These are phyloP conservation scores for Adansonia rubrostipa DNA, from an alignment of 441 rosid genomes.

Conservation along the genomic window DNA sequence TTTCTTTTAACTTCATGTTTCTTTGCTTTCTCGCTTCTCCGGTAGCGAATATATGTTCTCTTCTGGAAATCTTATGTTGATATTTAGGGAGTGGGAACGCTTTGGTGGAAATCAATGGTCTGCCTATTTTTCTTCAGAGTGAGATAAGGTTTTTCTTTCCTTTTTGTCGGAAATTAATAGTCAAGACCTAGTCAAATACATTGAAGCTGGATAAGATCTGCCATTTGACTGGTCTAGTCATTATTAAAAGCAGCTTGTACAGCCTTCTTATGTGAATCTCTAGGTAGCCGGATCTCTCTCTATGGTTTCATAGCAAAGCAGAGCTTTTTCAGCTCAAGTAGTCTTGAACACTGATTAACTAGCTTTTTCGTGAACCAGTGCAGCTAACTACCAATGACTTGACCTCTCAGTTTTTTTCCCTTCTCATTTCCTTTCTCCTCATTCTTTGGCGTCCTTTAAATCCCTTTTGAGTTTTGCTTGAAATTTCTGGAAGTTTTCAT, in stretches of 20 bases:
- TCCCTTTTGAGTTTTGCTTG: slow-evolving; percentile 3
- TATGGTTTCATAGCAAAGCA: background rate
- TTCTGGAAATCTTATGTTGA: background rate
- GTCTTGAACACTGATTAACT: background rate
- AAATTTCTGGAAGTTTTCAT: background rate
- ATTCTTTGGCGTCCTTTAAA: background rate
- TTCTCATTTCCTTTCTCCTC: background rate
- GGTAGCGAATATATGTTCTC: background rate
- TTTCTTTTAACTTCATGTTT: background rate
- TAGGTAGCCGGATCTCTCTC: background rate
- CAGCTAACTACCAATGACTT: background rate
- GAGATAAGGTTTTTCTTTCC: background rate
- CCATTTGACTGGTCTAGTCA: background rate
- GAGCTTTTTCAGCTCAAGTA: background rate
- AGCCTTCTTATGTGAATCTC: background rate
- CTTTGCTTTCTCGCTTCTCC: background rate
- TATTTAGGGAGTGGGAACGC: background rate
- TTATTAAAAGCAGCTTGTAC: background rate
- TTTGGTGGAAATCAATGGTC: background rate
- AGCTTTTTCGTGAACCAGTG: background rate
- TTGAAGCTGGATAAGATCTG: background rate
- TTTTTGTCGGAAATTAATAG: background rate
- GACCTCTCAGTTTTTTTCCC: background rate
- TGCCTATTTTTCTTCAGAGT: background rate
- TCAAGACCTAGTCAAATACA: background rate